Evolutionary conservation across 805 yeast species (phyloP).

Genomic region (Saturnispora galanensis): DNA sequence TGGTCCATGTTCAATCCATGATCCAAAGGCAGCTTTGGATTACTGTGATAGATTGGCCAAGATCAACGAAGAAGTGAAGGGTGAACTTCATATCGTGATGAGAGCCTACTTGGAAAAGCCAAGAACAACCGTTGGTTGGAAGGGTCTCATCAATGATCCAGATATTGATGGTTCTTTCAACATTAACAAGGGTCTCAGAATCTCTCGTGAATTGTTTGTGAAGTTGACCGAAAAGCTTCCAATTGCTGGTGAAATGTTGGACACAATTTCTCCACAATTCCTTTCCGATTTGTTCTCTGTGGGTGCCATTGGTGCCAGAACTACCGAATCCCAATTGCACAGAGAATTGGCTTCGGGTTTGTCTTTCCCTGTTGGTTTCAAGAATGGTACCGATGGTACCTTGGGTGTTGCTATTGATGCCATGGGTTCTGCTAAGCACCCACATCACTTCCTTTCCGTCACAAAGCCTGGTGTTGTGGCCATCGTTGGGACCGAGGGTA

Average conservation of each 20-base stretch:
- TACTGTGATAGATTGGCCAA: slow-evolving; percentile 61
- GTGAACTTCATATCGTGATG: slow-evolving; percentile 82
- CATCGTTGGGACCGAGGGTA: slow-evolving; percentile 92
- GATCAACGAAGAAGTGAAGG: slow-evolving; percentile 51
- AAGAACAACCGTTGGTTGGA: slow-evolving; percentile 98
- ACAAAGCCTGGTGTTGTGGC: slow-evolving; percentile 96
- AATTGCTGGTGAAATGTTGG: slow-evolving; percentile 96
- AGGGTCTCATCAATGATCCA: slow-evolving; percentile 95
- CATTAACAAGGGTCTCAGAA: slow-evolving; percentile 88
- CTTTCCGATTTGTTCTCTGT: slow-evolving; percentile 86
- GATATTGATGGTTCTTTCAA: slow-evolving; percentile 88
- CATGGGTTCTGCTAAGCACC: slow-evolving; percentile 79
- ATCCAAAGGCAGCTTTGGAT: slow-evolving; percentile 84
- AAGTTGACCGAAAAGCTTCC: slow-evolving; percentile 78
- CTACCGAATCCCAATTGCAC: slow-evolving; percentile 96
- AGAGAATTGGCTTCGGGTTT: slow-evolving; percentile 95
- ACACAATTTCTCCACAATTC: slow-evolving; percentile 94
- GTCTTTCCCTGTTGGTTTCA: slow-evolving; percentile 97
- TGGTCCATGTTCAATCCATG: slow-evolving; percentile 97
- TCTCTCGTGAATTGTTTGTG: slow-evolving; percentile 78
- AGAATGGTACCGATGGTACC: slow-evolving; percentile 96
- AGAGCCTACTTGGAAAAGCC: slow-evolving; percentile 98
- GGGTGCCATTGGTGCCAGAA: slow-evolving; percentile 98
- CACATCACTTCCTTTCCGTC: slow-evolving; percentile 90
- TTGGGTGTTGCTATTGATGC: slow-evolving; percentile 94